phyloP scores from a whole-genome alignment of 2,329 filamentous ascomycete species.

The Tolypocladium pustulatum region DNA sequence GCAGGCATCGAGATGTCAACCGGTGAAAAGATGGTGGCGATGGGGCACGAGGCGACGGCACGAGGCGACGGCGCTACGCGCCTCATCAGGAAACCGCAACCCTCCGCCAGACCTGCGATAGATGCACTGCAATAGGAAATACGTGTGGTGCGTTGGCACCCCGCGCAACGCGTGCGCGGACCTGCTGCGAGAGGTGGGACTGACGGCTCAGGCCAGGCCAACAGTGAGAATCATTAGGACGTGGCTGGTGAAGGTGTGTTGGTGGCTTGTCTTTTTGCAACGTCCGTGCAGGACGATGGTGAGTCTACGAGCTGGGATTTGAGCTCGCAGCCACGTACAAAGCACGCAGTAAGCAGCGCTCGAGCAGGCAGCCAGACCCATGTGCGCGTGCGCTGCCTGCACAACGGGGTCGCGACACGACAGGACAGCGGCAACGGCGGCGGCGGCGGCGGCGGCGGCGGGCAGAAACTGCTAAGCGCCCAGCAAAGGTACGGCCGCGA shows the following conservation, averaged over 20 bases:
- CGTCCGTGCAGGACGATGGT: not conserved
- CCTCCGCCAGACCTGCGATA: not conserved
- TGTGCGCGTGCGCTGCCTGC: not conserved
- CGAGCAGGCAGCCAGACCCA: not conserved
- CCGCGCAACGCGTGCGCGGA: not conserved
- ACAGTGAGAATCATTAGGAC: not conserved
- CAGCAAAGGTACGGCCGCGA: not conserved
- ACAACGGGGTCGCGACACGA: not conserved
- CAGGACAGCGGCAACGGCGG: not conserved
- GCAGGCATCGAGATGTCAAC: not conserved
- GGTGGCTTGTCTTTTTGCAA: not conserved
- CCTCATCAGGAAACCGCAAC: not conserved
- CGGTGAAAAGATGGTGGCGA: not conserved
- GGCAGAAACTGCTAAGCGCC: not conserved
- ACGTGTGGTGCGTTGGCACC: not conserved
- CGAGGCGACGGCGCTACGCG: not conserved
- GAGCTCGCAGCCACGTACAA: not conserved
- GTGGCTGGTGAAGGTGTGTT: not conserved
- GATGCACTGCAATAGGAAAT: not conserved
- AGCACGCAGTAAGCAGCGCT: not conserved
- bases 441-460: not conserved
- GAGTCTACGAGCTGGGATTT: not conserved
- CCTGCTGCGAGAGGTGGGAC: not conserved
- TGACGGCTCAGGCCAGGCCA: not conserved
- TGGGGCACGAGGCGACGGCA: not conserved